Conservation (phyloP, 371 early-diverging fungal genomes). For the Mucor plumbeus region DNA sequence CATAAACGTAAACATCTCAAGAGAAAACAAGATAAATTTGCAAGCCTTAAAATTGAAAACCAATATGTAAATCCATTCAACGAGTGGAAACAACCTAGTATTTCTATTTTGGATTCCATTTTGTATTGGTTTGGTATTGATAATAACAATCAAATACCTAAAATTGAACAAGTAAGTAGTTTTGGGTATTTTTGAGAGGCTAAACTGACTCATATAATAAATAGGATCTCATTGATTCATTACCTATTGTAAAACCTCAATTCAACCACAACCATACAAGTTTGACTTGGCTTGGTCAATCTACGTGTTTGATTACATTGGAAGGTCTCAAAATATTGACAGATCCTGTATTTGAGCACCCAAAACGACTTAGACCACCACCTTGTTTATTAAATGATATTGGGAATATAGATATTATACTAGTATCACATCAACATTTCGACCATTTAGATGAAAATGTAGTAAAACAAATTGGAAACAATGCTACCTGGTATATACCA, state of each 20-base stretch:
- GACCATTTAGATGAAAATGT: conserved; percentile 61
- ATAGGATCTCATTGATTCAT: conserved; percentile 26
- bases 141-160: conserved; percentile 18
- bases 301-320: conserved; percentile 62
- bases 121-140: conserved; percentile 46
- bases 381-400: conserved; percentile 57
- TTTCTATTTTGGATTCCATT: conserved; percentile 46
- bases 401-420: conserved; percentile 54
- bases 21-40: conserved; percentile 47
- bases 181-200: not conserved
- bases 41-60: conserved; percentile 57
- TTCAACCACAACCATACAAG: conserved; percentile 41
- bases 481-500: conserved; percentile 69
- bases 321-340: conserved; percentile 65
- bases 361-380: conserved; percentile 52
- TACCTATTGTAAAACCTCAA: conserved; percentile 50
- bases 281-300: conserved; percentile 63
- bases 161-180: conserved; percentile 11
- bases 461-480: conserved; percentile 52
- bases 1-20: conserved; percentile 37
- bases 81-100: conserved; percentile 56
- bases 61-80: conserved; percentile 67
- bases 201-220: not conserved
- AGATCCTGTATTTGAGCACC: conserved; percentile 61
- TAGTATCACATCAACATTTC: conserved; percentile 63